A percentile compares a stretch with the other conserved stretches of the same genome.
These are phyloP conservation scores for Eutrema japonicum DNA, from an alignment of 345 rosid species.

Conservation along the genomic window DNA sequence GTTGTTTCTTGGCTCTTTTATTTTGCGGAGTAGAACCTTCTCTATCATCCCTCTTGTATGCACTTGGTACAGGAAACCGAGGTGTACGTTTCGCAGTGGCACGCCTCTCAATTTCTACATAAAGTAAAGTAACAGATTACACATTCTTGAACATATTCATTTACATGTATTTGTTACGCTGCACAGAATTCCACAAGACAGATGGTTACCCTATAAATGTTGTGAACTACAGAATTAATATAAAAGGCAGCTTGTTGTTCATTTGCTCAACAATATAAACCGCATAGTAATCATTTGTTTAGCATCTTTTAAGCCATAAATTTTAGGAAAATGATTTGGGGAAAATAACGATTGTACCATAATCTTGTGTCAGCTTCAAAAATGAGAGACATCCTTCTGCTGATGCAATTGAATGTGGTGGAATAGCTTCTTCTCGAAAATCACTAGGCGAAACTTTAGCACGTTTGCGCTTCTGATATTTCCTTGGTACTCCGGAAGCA, in stretches of 20 bases:
- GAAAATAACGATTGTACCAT: constrained; percentile 53
- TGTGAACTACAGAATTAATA: constrained; percentile 26
- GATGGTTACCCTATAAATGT: neutral
- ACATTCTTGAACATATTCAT: constrained; percentile 29
- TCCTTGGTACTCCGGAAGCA: constrained; percentile 48
- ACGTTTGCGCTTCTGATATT: constrained; percentile 65
- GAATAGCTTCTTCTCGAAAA: constrained; percentile 54
- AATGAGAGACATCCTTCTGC: constrained; percentile 72
- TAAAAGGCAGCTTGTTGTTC: constrained; percentile 18
- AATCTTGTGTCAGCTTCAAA: constrained; percentile 61
- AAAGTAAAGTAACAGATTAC: constrained; percentile 28
- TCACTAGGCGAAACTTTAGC: constrained; percentile 47
- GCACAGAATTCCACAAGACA: constrained; percentile 26
- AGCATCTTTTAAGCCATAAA: constrained; percentile 10
- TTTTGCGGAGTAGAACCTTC: constrained; percentile 48
- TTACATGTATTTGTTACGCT: constrained; percentile 22
- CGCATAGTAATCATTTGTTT: constrained; percentile 9
- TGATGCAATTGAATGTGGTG: constrained; percentile 48
- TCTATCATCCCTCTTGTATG: constrained; percentile 49
- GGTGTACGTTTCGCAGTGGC: constrained; percentile 93
- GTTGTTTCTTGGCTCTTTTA: constrained; percentile 54
- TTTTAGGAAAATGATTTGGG: constrained; percentile 3
- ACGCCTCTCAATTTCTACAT: constrained; percentile 66
- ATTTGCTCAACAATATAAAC: constrained; percentile 23
- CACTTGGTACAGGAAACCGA: constrained; percentile 67